Evolutionary conservation across 495 filamentous ascomycete species (phyloP), one percentile per base, ranked within the genome.

Genomic region (Penicillium turbatum): DNA sequence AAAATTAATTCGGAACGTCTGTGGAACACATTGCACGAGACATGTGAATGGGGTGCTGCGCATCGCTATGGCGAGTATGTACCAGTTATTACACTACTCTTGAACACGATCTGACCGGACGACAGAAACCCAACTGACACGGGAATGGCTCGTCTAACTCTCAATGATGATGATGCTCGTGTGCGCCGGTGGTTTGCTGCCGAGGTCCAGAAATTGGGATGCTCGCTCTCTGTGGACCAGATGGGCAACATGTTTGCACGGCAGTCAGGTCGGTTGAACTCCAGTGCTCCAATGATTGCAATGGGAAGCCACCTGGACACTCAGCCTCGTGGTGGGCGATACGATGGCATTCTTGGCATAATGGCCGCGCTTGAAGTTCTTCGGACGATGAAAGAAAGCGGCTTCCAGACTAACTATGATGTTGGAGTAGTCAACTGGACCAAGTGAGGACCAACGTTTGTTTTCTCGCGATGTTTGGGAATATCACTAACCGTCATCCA

Each of bases 381-480:
- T 30, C 74, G 70, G 34, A 82, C 82, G 11, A 76, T 92, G 57
- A 72, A 80, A 17, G 86, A 90, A n/a, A 73, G 80, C 44, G 65
- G 78, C 11, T 77, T 82, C 15, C 71, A 81, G 65, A 89, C 86
- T 0, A 72, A 81, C 30, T 86, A 78, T 54, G 80, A 82, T 27
- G 69, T 89, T 5, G 86, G 83, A 5, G 76, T 87, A 4, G 78
- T 89, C 0, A 88, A 89, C 57, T 90, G 87, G 87, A 90, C 87
- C 0, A 90, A 89, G 65, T 68, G 46, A 19, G 66, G 55, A 36
- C 6, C 2, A 3, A 9, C 3, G 7, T 16, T 12, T 35, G 17
- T 2, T 31, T 3, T 24, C 6, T 19, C 32, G 9, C 29, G 15
- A 26, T 19, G 10, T 46, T 19, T 13, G 5, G 21, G 21, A 79